Evolutionary conservation across 75 land plant genomes (phyloP), one percentile per base, ranked within the genome.

Genomic region (Larix kaempferi): DNA sequence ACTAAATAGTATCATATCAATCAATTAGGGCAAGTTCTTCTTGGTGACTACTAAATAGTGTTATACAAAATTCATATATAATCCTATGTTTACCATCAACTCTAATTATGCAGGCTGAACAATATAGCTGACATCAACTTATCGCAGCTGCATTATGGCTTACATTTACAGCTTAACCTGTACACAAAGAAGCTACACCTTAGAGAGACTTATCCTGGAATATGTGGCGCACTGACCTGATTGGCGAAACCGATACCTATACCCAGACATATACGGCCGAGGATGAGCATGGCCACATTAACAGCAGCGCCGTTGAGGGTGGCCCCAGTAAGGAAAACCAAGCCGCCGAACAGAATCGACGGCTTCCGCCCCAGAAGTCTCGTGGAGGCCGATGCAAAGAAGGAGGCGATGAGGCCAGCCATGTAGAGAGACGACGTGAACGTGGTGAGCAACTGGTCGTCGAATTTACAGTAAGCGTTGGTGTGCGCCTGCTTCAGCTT

Each of bases 401-500:
- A 82, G 11, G 93, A 85, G 14, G 91, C 80, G 1, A 91, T 17
- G 35, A 91, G 76, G 6, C 84, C 91, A 19, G 91, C 91, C 27
- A 91, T 15, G 67, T 91, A 89, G 23, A 91, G 74, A 14, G 91
- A 89, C 4, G 93, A 91, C 10, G 92, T 91, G 84, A 91, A 91
- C 37, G 82, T 49, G n/a, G 85, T 80, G 21, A 91, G 72, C 26
- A 71, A 63, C 65, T 86, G 85, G 76, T 82, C 87, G 82, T 91
- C 87, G 64, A 86, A 92, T 75, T 88, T 84, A 75, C 94, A 92
- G 82, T 89, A 91, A 61, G 87, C 72, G 84, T 78, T 87, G 56
- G 81, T 76, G 11, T 73, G 73, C 1, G 58, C 86, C 0, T 4
- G 37, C 33, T 76, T 39, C 79, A 27, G 41, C 75, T 84, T 86